These are phyloP conservation scores for Agaricus subrufescens DNA, from an alignment of 768 basidiomycete species.

Conservation along the genomic window DNA sequence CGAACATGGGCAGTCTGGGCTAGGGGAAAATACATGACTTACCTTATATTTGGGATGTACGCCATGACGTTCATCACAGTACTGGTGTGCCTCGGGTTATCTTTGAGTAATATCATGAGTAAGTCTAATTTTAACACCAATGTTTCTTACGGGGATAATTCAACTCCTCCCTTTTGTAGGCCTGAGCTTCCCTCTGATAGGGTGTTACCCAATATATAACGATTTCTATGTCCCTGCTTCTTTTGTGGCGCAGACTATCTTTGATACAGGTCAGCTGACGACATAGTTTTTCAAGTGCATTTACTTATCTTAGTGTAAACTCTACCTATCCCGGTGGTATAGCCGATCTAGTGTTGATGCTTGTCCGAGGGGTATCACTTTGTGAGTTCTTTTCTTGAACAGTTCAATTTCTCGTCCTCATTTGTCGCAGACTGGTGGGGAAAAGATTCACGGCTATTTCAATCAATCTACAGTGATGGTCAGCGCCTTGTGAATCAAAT, in stretches of 20 bases:
- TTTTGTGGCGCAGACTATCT: not conserved
- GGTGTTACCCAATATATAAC: not conserved
- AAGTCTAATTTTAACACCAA: not conserved
- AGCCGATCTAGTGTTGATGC: not conserved
- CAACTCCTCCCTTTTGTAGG: not conserved
- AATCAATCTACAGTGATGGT: not conserved
- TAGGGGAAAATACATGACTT: not conserved
- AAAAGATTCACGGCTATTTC: not conserved
- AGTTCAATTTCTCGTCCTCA: not conserved
- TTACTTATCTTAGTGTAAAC: not conserved
- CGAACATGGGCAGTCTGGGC: constrained; percentile 3
- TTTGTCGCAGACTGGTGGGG: not conserved
- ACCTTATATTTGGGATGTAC: not conserved
- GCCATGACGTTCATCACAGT: too few species aligned
- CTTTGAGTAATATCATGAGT: not conserved
- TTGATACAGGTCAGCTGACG: not conserved
- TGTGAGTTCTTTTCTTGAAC: not conserved
- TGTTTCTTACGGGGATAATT: too few species aligned
- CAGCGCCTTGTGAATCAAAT: not conserved
- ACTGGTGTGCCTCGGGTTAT: not conserved
- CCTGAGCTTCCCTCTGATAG: too few species aligned
- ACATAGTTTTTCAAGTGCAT: not conserved
- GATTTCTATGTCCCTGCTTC: not conserved
- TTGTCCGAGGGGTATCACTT: not conserved
- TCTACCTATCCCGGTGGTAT: not conserved